Conservation (phyloP, 306 rosid species). For the Cucurbita ficifolia region DNA sequence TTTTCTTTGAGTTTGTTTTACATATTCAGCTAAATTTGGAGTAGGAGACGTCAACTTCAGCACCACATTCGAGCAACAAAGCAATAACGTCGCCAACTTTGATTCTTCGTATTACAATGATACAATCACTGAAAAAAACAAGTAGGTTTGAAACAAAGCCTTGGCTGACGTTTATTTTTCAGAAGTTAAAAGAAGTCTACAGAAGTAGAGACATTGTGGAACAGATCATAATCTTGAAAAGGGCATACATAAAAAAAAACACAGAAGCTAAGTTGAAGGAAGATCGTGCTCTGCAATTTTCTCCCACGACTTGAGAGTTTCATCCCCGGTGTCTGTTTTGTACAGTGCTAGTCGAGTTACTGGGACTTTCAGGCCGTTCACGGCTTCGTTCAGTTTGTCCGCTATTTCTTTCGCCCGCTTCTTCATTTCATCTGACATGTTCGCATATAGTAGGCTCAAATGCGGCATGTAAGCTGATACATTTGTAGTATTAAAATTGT, state of each 20-base stretch:
- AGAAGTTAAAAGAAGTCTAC: neutral
- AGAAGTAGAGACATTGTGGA: neutral
- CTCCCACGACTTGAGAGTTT: conserved; percentile 70
- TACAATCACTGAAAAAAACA: neutral
- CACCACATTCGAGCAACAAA: conserved; percentile 53
- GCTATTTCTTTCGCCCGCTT: conserved; percentile 42
- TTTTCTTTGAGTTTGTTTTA: neutral
- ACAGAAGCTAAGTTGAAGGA: conserved; percentile 20
- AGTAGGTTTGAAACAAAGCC: neutral
- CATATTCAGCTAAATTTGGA: neutral
- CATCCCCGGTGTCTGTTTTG: conserved; percentile 64
- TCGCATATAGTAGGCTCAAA: conserved; percentile 60
- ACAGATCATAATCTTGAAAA: neutral
- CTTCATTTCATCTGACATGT: conserved; percentile 65
- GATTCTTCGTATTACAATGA: neutral
- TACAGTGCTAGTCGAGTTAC: conserved; percentile 55
- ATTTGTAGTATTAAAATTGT: too few relatives aligned
- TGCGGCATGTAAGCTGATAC: conserved; percentile 70
- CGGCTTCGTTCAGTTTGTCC: conserved; percentile 29
- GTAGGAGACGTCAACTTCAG: conserved; percentile 26
- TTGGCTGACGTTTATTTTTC: neutral
- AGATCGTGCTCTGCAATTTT: conserved; percentile 57
- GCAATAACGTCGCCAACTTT: conserved; percentile 40
- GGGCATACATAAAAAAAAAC: neutral
- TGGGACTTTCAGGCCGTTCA: conserved; percentile 40